Percentiles rank a stretch among this genome's conserved stretches.
phyloP scores from a whole-genome alignment of 805 yeast species.

The Candida gorgasii region DNA sequence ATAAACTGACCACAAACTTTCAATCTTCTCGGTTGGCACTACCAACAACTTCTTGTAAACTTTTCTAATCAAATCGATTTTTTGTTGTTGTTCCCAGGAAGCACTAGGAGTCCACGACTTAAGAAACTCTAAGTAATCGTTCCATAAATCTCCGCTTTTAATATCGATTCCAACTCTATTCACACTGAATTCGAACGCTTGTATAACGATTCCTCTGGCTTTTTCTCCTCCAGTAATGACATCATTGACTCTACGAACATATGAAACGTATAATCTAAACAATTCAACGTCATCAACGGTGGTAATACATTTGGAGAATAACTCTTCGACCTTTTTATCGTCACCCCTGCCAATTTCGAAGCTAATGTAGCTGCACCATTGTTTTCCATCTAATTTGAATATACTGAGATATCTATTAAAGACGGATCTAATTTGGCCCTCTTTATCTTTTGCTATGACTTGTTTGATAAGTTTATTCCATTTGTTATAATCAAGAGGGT shows the following conservation, averaged over 20 bases:
- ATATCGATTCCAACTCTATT: slow-evolving; percentile 79
- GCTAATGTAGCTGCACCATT: slow-evolving; percentile 76
- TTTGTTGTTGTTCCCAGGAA: slow-evolving; percentile 83
- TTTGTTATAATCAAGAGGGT: slow-evolving; percentile 53
- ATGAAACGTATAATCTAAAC: slow-evolving; percentile 76
- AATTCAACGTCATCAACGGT: slow-evolving; percentile 63
- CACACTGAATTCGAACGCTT: slow-evolving; percentile 83
- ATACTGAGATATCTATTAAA: slow-evolving; percentile 61
- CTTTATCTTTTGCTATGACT: slow-evolving; percentile 51
- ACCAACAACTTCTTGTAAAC: slow-evolving; percentile 67
- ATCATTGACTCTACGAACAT: slow-evolving; percentile 70
- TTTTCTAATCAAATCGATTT: slow-evolving; percentile 72
- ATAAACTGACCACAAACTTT: slow-evolving; percentile 77
- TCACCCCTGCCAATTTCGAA: slow-evolving; percentile 66
- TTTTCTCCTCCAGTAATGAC: slow-evolving; percentile 80
- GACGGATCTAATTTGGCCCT: slow-evolving; percentile 56
- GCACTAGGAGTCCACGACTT: slow-evolving; percentile 76
- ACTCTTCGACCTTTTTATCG: slow-evolving; percentile 60
- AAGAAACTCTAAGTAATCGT: slow-evolving; percentile 76
- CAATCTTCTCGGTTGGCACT: slow-evolving; percentile 77
- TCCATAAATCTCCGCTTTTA: slow-evolving; percentile 71
- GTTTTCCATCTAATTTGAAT: slow-evolving; percentile 60
- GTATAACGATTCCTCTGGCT: slow-evolving; percentile 69
- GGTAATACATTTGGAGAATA: slow-evolving; percentile 66
- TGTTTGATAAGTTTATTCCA: slow-evolving; percentile 61